These are phyloP conservation scores for Cladophialophora carrionii DNA, from an alignment of 2,329 filamentous ascomycete species.

Conservation along the genomic window DNA sequence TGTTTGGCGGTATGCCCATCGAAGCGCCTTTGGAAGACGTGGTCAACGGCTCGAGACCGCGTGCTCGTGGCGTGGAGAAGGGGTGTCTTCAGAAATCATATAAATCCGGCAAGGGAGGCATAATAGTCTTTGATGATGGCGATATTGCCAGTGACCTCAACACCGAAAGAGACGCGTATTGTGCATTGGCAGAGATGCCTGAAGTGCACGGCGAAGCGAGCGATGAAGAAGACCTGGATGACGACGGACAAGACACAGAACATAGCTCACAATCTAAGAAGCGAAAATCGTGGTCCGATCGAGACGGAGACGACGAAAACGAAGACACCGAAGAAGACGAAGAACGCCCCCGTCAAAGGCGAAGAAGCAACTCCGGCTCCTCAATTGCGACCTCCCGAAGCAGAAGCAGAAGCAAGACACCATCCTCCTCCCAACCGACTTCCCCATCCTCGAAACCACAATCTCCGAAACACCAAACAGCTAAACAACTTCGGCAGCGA, in stretches of 20 bases:
- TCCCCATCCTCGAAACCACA: conserved; percentile 50
- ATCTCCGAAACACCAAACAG: conserved; percentile 57
- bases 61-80: conserved; percentile 68
- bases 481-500: conserved; percentile 70
- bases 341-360: conserved; percentile 74
- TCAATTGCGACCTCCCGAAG: conserved; percentile 46
- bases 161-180: conserved; percentile 77
- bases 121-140: conserved; percentile 93
- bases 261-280: conserved; percentile 62
- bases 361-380: conserved; percentile 76
- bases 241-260: conserved; percentile 61
- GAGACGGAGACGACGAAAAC: conserved; percentile 67
- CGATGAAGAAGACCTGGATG: conserved; percentile 61
- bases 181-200: conserved; percentile 86
- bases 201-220: conserved; percentile 76
- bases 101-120: conserved; percentile 77
- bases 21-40: conserved; percentile 54
- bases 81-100: conserved; percentile 74
- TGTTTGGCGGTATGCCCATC: conserved; percentile 69
- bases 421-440: conserved; percentile 51
- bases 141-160: conserved; percentile 84
- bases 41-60: conserved; percentile 49
- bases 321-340: conserved; percentile 68
- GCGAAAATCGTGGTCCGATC: conserved; percentile 76
- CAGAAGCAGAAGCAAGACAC: conserved; percentile 47